Conservation (phyloP, 305 asterid species). For the Coffea humblotiana region DNA sequence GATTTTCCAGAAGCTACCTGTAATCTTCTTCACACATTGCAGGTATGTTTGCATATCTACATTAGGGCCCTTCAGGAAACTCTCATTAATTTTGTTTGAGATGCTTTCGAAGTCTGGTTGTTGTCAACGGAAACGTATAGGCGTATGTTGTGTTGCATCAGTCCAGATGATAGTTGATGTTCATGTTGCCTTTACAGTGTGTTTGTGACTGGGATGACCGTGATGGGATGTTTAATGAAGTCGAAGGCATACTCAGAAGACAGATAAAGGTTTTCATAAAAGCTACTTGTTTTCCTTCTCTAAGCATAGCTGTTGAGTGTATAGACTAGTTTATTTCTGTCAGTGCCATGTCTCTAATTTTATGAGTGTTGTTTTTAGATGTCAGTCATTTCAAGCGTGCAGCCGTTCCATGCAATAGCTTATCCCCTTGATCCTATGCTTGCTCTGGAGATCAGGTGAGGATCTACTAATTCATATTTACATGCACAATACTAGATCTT, state of each 20-base stretch:
- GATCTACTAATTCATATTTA: conserved; percentile 9
- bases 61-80: neutral
- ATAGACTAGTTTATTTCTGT: conserved; percentile 1
- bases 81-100: neutral
- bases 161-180: conserved; percentile 1
- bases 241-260: conserved; percentile 86
- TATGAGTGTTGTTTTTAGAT: conserved; percentile 38
- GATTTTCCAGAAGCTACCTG: conserved; percentile 99
- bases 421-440: conserved; percentile 97
- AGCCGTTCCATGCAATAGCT: conserved; percentile 99
- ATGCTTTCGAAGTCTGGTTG: neutral
- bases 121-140: neutral
- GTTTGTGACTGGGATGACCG: conserved; percentile 98
- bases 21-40: conserved; percentile 96
- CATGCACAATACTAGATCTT: neutral
- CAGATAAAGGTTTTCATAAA: conserved; percentile 73
- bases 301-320: neutral
- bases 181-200: conserved; percentile 49
- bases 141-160: conserved; percentile 4
- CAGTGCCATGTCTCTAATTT: neutral
- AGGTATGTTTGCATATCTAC: conserved; percentile 38
- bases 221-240: conserved; percentile 87
- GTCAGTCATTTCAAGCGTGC: conserved; percentile 96
- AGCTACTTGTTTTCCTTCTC: neutral
- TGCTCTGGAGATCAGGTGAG: conserved; percentile 89